Evolutionary conservation across 768 basidiomycete species (phyloP), one percentile per base, ranked within the genome.

Genomic region (Pleurotus ostreatus): DNA sequence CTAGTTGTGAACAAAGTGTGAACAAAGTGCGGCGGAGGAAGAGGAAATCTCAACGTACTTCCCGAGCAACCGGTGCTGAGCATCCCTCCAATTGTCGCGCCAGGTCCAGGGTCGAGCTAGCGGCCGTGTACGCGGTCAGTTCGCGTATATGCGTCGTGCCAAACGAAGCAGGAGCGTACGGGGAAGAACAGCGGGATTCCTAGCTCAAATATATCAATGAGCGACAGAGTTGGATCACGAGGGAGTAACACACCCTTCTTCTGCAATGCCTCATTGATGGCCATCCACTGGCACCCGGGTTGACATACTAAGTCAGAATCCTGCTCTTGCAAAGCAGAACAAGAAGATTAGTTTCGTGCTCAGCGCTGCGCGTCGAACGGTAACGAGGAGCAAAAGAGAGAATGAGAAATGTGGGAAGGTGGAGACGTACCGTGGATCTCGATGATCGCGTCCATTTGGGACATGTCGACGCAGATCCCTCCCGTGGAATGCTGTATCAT

Each of bases 61-160:
- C 92, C 92, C 4, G 86, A 89, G 62, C 92, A 94, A 0, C 92
- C 90, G 0, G 91, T 94, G 55, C 88, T 88, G 25, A 89, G 74
- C 88, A 93, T 93, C 0, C 91, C 91, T 7, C 92, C 91, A 37
- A 93, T 83, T 0, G 89, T 93, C 0, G 92, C 92, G 22, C 84
- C 81, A 0, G 88, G 90, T 8, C 78, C 89, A 0, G 88, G 88
- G 60, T 90, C 88, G 37, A 90, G 77, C 88, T 90, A 59, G 18
- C 16, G 46, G 12, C 16, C 5, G 9, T 11, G n/a, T 4, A 7
- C 18, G 18, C 16, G 9, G 7, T 30, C 2, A 30, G 30, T 11
- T 30, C 9, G 30, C 11, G 30, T 30, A 30, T 0, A 30, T 23
- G 15, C 20, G 37, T 12, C 39, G 13, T 26, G 25, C 5, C 48